A percentile compares a stretch with the other conserved stretches of the same genome.
These are phyloP conservation scores for Metschnikowia anglica DNA, from an alignment of 805 yeast species.

Conservation along the genomic window DNA sequence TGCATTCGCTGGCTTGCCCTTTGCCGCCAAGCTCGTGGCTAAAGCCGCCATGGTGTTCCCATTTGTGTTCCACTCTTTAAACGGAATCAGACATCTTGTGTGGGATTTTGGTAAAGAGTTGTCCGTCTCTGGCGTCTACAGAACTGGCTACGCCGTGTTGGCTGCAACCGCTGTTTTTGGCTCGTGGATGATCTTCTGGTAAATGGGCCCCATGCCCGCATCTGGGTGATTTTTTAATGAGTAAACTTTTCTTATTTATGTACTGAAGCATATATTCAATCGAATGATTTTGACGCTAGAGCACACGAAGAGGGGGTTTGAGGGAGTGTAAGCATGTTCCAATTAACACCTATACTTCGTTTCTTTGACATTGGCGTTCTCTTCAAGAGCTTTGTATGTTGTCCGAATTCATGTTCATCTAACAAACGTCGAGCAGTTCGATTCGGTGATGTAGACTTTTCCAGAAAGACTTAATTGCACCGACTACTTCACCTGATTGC, in stretches of 20 bases:
- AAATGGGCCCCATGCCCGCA: slow-evolving; percentile 6
- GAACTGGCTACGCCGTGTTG: slow-evolving; percentile 83
- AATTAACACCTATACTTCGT: not conserved
- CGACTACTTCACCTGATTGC: not conserved
- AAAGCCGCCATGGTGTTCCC: slow-evolving; percentile 78
- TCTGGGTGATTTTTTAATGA: not conserved
- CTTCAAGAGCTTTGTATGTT: not conserved
- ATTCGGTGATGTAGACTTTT: not conserved
- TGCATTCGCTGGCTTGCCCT: slow-evolving; percentile 62
- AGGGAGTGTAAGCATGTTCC: not conserved
- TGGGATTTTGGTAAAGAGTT: slow-evolving; percentile 91
- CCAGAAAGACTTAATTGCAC: slow-evolving; percentile 1
- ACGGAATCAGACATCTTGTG: slow-evolving; percentile 88
- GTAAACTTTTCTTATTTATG: slow-evolving; percentile 2
- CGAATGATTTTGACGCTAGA: slow-evolving; percentile 7
- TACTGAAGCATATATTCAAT: slow-evolving; percentile 9
- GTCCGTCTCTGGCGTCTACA: slow-evolving; percentile 82
- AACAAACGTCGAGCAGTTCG: not conserved
- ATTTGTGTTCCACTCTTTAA: slow-evolving; percentile 80
- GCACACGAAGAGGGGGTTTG: not conserved
- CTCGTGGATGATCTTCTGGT: slow-evolving; percentile 51
- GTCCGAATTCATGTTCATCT: no score
- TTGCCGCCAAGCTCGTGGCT: slow-evolving; percentile 55
- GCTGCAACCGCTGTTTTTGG: slow-evolving; percentile 63
- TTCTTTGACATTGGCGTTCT: not conserved